Conservation (phyloP, 352 stramenopile genomes). For the Phytophthora pluvialis region DNA sequence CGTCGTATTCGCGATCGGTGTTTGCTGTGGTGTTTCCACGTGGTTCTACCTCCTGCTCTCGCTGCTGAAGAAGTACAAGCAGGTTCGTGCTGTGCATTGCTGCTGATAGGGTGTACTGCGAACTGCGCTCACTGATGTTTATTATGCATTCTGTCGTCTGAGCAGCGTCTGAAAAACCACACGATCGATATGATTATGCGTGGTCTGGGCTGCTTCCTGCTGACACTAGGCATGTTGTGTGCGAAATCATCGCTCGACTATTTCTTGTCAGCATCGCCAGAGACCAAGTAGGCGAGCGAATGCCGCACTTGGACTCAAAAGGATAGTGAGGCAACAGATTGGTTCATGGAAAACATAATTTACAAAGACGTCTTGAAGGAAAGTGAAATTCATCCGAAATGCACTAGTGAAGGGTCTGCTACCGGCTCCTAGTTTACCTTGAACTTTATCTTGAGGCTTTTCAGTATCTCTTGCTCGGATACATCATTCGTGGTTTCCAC, state of each 20-base stretch:
- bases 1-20: slow-evolving; percentile 83
- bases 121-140: slow-evolving; percentile 7
- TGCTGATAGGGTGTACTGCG: neutral
- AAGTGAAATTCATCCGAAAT: slow-evolving; percentile 15
- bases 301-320: neutral
- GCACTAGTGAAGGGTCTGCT: neutral
- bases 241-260: slow-evolving; percentile 89
- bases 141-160: neutral
- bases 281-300: slow-evolving; percentile 40
- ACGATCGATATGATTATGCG: slow-evolving; percentile 88
- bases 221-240: slow-evolving; percentile 78
- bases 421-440: slow-evolving; percentile 4
- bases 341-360: slow-evolving; percentile 35
- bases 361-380: slow-evolving; percentile 30
- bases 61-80: slow-evolving; percentile 91
- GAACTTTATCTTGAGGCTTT: slow-evolving; percentile 30
- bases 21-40: slow-evolving; percentile 86
- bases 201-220: slow-evolving; percentile 82
- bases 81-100: slow-evolving; percentile 48
- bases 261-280: slow-evolving; percentile 59
- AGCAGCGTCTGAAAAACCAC: slow-evolving; percentile 82
- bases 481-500: slow-evolving; percentile 9
- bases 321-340: slow-evolving; percentile 13
- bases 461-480: slow-evolving; percentile 18
- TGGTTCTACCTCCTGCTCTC: slow-evolving; percentile 91